These are phyloP conservation scores for Blastobotrys peoriensis DNA, from an alignment of 805 yeast genomes.

Conservation along the genomic window DNA sequence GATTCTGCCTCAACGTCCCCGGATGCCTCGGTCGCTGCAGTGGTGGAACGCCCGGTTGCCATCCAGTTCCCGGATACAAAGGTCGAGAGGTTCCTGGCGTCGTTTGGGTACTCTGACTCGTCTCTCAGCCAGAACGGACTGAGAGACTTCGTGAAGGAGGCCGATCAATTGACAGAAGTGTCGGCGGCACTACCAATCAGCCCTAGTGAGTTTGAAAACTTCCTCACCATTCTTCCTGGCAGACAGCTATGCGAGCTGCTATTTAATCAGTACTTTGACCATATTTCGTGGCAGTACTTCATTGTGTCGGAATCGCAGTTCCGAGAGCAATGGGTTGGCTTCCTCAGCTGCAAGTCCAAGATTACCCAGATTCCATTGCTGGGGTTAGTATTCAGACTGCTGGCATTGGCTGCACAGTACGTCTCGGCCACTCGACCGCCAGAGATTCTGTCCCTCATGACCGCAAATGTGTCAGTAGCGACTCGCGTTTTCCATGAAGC, in stretches of 20 bases:
- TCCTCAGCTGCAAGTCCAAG: neutral
- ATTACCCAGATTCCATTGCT: neutral
- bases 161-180: neutral
- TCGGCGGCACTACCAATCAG: neutral
- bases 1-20: no score
- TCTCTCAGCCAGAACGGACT: neutral
- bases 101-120: neutral
- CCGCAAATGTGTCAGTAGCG: neutral
- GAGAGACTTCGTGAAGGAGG: neutral
- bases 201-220: neutral
- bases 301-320: neutral
- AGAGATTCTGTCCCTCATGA: neutral
- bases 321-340: neutral
- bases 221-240: neutral
- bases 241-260: neutral
- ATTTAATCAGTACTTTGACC: neutral
- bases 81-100: neutral
- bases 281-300: neutral
- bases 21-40: no score
- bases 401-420: neutral
- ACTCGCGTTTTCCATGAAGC: neutral
- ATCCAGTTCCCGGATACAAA: no score
- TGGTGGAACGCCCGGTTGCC: no score
- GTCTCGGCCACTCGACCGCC: neutral
- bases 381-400: neutral